A percentile compares a stretch with the other conserved stretches of the same genome.
These are phyloP conservation scores for Stenogyne calaminthoides DNA, from an alignment of 305 asterid genomes.

Conservation along the genomic window DNA sequence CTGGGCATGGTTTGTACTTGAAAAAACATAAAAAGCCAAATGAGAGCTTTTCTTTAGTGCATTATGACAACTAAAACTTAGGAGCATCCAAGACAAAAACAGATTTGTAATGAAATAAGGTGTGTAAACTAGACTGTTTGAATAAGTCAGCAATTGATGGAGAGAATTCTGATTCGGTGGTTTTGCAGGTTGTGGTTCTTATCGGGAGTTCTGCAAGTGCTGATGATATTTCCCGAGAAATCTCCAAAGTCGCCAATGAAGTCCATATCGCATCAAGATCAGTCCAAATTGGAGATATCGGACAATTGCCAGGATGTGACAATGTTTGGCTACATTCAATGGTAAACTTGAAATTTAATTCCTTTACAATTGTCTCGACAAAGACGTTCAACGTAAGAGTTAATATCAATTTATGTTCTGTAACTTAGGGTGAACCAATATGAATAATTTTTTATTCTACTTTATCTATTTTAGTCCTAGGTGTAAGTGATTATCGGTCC, in stretches of 20 bases:
- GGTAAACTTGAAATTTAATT: slow-evolving; percentile 44
- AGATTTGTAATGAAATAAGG: neutral
- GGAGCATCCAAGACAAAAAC: neutral
- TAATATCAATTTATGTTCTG: no score
- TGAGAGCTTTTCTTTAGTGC: neutral
- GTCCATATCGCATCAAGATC: slow-evolving; percentile 88
- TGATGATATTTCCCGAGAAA: slow-evolving; percentile 79
- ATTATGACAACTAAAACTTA: neutral
- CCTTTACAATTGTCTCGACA: slow-evolving; percentile 6
- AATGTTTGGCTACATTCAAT: slow-evolving; percentile 73
- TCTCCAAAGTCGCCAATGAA: slow-evolving; percentile 76
- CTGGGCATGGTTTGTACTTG: neutral
- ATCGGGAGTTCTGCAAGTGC: slow-evolving; percentile 91
- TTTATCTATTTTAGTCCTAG: neutral
- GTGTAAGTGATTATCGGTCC: no score
- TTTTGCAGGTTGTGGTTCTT: slow-evolving; percentile 73
- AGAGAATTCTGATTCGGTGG: slow-evolving; percentile 5
- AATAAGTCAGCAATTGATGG: neutral
- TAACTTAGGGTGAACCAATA: no score
- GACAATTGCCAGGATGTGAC: slow-evolving; percentile 60
- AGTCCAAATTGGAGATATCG: slow-evolving; percentile 33
- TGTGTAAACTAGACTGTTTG: neutral
- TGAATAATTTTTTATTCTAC: no score
- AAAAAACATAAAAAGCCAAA: neutral
- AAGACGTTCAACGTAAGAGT: neutral